These are phyloP conservation scores for Malus fusca DNA, from an alignment of 306 rosid genomes.

Conservation along the genomic window DNA sequence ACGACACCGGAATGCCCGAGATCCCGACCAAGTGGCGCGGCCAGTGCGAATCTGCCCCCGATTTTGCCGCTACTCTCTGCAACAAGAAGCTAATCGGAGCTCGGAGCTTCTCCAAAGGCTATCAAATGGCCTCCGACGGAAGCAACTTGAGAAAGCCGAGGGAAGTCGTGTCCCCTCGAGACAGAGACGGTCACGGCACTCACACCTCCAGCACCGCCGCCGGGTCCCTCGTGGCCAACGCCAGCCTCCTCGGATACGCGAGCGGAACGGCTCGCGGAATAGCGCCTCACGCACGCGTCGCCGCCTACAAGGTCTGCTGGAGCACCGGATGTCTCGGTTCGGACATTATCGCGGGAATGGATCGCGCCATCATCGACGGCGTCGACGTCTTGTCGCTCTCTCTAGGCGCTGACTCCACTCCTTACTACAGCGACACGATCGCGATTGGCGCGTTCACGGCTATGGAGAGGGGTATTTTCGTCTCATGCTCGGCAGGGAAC, in stretches of 20 bases:
- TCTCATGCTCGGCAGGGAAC: slow-evolving; percentile 90
- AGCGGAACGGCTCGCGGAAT: slow-evolving; percentile 74
- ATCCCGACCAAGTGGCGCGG: too few species aligned
- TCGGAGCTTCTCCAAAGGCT: too few species aligned
- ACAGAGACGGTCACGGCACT: slow-evolving; percentile 81
- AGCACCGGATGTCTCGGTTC: slow-evolving; percentile 66
- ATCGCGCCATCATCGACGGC: slow-evolving; percentile 62
- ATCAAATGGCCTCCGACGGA: too few species aligned
- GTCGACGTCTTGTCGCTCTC: slow-evolving; percentile 79
- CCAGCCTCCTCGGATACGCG: slow-evolving; percentile 71
- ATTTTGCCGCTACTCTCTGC: too few species aligned
- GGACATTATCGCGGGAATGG: slow-evolving; percentile 76
- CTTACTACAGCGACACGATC: slow-evolving; percentile 58
- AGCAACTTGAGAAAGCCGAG: slow-evolving; percentile 8
- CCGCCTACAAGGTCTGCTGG: slow-evolving; percentile 76
- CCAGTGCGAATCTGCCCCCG: too few species aligned
- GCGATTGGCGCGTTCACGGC: slow-evolving; percentile 81
- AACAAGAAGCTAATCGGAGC: too few species aligned
- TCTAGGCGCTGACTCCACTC: slow-evolving; percentile 74
- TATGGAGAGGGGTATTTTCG: slow-evolving; percentile 60
- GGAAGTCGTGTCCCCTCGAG: slow-evolving; percentile 59
- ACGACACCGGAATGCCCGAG: too few species aligned
- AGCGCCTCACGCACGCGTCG: slow-evolving; percentile 71
- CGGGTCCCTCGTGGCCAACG: slow-evolving; percentile 56
- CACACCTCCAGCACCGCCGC: slow-evolving; percentile 93